These are phyloP conservation scores for Rosa chinensis DNA, from an alignment of 306 rosid species.

Conservation along the genomic window DNA sequence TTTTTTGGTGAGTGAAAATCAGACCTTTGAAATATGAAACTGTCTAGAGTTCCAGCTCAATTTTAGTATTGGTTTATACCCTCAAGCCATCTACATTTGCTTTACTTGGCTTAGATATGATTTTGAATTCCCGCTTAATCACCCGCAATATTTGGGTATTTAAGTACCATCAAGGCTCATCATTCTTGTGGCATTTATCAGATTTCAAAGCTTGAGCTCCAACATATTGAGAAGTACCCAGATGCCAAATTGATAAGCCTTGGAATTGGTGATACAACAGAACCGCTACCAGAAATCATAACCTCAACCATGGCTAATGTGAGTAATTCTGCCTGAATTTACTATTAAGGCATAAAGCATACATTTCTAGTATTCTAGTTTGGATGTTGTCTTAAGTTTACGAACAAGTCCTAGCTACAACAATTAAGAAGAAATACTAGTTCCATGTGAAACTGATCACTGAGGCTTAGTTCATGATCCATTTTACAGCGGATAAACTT, in stretches of 20 bases:
- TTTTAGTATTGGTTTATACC: not conserved
- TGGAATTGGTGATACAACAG: constrained; percentile 72
- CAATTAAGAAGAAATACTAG: not conserved
- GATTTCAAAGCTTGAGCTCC: constrained; percentile 56
- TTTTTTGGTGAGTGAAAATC: not conserved
- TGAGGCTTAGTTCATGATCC: not conserved
- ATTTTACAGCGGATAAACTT: no score
- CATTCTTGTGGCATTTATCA: constrained; percentile 23
- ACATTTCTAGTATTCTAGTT: not conserved
- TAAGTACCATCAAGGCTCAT: not conserved
- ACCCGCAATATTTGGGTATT: not conserved
- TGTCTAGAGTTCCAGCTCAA: not conserved
- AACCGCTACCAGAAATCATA: constrained; percentile 61
- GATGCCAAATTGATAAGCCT: constrained; percentile 63
- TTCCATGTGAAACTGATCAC: not conserved
- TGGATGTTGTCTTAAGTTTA: not conserved
- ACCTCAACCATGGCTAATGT: constrained; percentile 63
- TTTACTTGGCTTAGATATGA: no score
- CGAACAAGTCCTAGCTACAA: not conserved
- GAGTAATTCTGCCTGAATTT: constrained; percentile 10
- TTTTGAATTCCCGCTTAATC: not conserved
- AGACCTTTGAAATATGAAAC: not conserved
- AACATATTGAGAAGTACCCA: constrained; percentile 58
- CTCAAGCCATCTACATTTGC: not conserved
- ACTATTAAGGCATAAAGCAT: not conserved